Conservation (phyloP, 2,329 filamentous ascomycete genomes). For the Lachnellula willkommii region DNA sequence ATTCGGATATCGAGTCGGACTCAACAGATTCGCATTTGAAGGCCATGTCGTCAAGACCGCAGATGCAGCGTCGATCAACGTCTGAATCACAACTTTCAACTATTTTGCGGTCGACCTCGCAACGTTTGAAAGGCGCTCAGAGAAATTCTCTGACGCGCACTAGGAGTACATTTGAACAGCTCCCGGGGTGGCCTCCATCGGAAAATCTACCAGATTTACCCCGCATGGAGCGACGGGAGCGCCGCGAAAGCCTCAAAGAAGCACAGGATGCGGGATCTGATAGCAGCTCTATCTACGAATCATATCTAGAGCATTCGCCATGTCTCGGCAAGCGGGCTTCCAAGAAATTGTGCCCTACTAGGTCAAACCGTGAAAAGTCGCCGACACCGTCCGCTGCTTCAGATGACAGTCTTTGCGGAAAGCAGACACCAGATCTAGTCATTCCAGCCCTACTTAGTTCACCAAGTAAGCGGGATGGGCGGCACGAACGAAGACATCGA, state of each 20-base stretch:
- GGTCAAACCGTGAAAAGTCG: conserved; percentile 6
- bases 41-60: not conserved
- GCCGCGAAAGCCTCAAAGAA: conserved; percentile 18
- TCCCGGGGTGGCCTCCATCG: conserved; percentile 21
- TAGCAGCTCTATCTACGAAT: conserved; percentile 17
- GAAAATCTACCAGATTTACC: conserved; percentile 21
- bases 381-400: conserved; percentile 17
- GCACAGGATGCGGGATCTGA: conserved; percentile 10
- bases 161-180: conserved; percentile 16
- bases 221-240: conserved; percentile 11
- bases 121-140: conserved; percentile 19
- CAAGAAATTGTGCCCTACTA: not conserved
- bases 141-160: conserved; percentile 20
- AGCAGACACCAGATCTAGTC: conserved; percentile 17
- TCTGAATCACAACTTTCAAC: conserved; percentile 24
- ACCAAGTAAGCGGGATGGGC: conserved; percentile 17
- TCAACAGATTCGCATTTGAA: not conserved
- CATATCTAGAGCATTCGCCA: conserved; percentile 13
- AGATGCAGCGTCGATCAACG: conserved; percentile 14
- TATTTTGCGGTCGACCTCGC: conserved; percentile 25
- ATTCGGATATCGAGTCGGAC: not conserved
- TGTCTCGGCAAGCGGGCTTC: conserved; percentile 15
- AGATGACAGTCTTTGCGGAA: conserved; percentile 24
- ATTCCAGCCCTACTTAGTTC: conserved; percentile 22
- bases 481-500: conserved; percentile 7